phyloP scores from a whole-genome alignment of 169 alveolate genomes.

The Eimeria praecox region DNA sequence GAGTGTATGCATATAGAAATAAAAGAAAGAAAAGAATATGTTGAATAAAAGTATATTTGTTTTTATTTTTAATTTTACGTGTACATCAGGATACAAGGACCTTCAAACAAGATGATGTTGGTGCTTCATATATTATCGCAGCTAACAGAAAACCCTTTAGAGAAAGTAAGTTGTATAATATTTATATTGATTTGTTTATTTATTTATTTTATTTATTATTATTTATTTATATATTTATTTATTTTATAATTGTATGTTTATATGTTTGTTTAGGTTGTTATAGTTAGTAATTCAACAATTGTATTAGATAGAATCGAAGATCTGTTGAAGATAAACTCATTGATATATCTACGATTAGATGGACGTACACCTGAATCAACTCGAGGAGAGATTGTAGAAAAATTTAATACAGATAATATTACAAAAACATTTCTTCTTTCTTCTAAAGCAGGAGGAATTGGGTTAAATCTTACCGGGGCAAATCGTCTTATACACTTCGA shows the following conservation, averaged over 20 bases:
- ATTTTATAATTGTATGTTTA: not conserved
- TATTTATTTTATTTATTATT: no score
- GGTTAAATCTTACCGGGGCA: slow-evolving; percentile 63
- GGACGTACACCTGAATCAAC: slow-evolving; percentile 29
- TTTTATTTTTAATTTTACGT: not conserved
- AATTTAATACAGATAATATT: not conserved
- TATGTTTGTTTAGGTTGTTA: slow-evolving; percentile 23
- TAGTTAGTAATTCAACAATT: slow-evolving; percentile 60
- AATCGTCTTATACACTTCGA: slow-evolving; percentile 52
- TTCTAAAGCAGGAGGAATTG: slow-evolving; percentile 73
- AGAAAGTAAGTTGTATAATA: not conserved
- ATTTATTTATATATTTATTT: no score
- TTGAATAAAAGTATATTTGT: no score
- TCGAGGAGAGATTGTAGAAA: slow-evolving; percentile 16
- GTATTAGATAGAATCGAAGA: slow-evolving; percentile 24
- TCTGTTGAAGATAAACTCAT: not conserved
- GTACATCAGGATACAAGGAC: not conserved
- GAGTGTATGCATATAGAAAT: no score
- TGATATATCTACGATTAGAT: slow-evolving; percentile 40
- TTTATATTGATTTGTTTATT: no score
- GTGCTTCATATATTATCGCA: not conserved
- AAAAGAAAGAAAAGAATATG: no score
- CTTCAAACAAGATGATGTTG: not conserved
- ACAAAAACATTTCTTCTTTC: slow-evolving; percentile 28
- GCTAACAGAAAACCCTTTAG: not conserved